Percentiles rank a stretch among this genome's conserved stretches.
These are phyloP conservation scores for Acaromyces ingoldii DNA, from an alignment of 1,284 basidiomycete species.

Conservation along the genomic window DNA sequence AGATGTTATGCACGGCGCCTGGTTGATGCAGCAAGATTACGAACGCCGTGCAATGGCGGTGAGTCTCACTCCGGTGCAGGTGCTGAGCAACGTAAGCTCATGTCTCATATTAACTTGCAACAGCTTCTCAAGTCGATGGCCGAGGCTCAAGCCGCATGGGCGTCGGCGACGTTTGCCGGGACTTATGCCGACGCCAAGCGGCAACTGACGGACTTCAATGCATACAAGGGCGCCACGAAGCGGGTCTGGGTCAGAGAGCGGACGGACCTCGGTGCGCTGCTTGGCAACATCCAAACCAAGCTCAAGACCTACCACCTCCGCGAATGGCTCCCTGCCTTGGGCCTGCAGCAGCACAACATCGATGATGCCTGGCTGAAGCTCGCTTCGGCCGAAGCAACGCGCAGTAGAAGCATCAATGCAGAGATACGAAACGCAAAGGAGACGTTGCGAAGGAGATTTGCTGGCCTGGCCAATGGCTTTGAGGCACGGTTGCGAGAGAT, in stretches of 20 bases:
- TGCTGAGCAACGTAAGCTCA: not conserved
- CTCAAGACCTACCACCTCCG: conserved; percentile 74
- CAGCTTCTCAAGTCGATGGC: conserved; percentile 38
- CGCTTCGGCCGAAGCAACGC: conserved; percentile 67
- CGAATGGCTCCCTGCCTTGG: conserved; percentile 33
- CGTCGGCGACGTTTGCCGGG: conserved; percentile 28
- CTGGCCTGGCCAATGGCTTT: conserved; percentile 76
- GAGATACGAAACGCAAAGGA: conserved; percentile 69
- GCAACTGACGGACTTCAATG: conserved; percentile 68
- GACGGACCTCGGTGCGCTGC: conserved; percentile 79
- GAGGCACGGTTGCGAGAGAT: conserved; percentile 54
- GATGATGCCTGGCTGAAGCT: conserved; percentile 73
- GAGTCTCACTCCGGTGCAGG: conserved; percentile 28
- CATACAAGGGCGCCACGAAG: conserved; percentile 81
- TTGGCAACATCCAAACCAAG: conserved; percentile 92
- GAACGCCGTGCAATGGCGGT: conserved; percentile 76
- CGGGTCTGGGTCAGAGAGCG: conserved; percentile 82
- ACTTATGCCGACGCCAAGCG: conserved; percentile 72
- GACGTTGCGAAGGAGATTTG: conserved; percentile 73
- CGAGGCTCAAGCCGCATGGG: conserved; percentile 23
- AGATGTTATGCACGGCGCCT: conserved; percentile 73
- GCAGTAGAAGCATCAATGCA: conserved; percentile 81
- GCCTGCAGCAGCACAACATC: conserved; percentile 60
- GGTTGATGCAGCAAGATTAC: conserved; percentile 79
- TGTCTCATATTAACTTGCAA: not conserved